Base-by-base conservation (phyloP, 2,329 filamentous ascomycete genomes). In the Phymatotrichopsis omnivora region DNA sequence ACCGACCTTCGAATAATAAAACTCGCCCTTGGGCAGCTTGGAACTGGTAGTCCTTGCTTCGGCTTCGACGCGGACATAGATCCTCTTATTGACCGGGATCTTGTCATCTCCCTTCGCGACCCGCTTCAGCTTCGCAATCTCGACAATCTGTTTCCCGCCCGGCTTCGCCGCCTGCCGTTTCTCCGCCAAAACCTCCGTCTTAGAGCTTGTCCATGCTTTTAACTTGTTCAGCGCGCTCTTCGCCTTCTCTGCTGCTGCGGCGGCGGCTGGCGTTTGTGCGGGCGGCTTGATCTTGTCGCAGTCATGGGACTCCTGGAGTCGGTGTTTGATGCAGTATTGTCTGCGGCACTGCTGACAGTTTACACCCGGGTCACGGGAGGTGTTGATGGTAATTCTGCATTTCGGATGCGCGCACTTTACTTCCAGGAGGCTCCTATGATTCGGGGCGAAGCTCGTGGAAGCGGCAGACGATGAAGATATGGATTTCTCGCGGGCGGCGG, bases 41-140 rank as follows among this genome's bases (percentile, higher is more conserved):
- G 82, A 77, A 41, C 78, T 82, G 2, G 86, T 80, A 0, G 85
- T 93, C 58, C 85, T 83, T 7, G 84, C 83, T 59, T 87, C 85
- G 0, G 89, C 91, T 62, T 96, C 89, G 14, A 95, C 84, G 60
- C 83, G 80, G 1, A 98, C 61, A 61, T 96, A 96, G 2, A 98
- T 67, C n/a, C 91, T 70, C 67, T 93, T 93, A 54, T 94, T 85
- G 0, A 70, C 63, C 0, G 85, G 71, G 0, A 95, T 65, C 58
- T 85, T 89, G 7, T 78, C 77, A 54, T 96, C 89, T 1, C 93
- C 93, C 66, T 94, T 95, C 2, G 91, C 89, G 1, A 74, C 78
- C 61, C 81, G 82, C 67, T 94, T 95, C 31, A 98, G 68, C 7
- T 74, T 76, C 53, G 85, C 85, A 5, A 89, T 70, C 5, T 81